Evolutionary conservation across 345 rosid species (phyloP).

Genomic region (Lumnitzera littorea): DNA sequence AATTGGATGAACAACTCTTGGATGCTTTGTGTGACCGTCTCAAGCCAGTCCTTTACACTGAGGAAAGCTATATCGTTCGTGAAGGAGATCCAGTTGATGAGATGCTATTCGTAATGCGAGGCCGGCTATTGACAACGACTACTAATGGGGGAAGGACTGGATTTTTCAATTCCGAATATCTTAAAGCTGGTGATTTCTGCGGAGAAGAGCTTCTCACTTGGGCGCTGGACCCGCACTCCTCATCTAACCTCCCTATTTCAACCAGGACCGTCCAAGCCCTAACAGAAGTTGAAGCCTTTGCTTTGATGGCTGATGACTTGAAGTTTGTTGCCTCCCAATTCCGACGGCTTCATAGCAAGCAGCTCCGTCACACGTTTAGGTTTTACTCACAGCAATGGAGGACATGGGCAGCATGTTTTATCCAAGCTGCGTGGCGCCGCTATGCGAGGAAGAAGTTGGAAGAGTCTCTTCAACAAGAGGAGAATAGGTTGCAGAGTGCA

Average conservation of each 20-base stretch:
- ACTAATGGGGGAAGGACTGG: constrained; percentile 85
- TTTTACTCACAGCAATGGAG: constrained; percentile 88
- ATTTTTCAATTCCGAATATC: constrained; percentile 64
- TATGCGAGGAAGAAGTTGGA: constrained; percentile 61
- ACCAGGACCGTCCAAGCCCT: constrained; percentile 71
- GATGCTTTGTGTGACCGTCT: constrained; percentile 87
- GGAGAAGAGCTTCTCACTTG: constrained; percentile 93
- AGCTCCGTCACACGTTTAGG: constrained; percentile 75
- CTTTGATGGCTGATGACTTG: constrained; percentile 73
- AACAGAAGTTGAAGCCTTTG: constrained; percentile 87
- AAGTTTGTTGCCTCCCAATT: constrained; percentile 80
- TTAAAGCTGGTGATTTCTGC: constrained; percentile 80
- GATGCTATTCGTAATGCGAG: constrained; percentile 96
- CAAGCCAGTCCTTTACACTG: constrained; percentile 76
- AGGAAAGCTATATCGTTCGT: constrained; percentile 74
- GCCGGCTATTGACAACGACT: constrained; percentile 58
- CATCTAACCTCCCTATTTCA: constrained; percentile 76
- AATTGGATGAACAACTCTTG: constrained; percentile 74
- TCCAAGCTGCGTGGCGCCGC: constrained; percentile 92
- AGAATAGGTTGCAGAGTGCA: constrained; percentile 70
- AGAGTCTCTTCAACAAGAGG: constrained; percentile 59
- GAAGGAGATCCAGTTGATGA: constrained; percentile 92
- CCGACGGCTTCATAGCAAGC: constrained; percentile 84
- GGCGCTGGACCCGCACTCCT: constrained; percentile 85
- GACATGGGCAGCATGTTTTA: constrained; percentile 89